Conservation (phyloP, 164 flowering plant species). For the grape (Vitis vinifera) region DNA sequence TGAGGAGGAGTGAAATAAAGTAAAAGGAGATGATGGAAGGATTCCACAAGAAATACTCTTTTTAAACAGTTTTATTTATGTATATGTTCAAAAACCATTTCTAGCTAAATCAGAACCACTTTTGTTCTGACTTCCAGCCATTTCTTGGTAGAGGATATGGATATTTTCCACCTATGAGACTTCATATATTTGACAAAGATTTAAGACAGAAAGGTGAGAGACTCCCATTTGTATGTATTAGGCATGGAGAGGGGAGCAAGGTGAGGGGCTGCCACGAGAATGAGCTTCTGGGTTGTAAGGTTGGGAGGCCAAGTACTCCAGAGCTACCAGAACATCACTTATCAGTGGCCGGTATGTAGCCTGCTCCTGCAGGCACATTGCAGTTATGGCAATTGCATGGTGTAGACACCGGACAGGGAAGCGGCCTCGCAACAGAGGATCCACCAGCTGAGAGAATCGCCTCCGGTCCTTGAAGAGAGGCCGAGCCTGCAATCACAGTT, state of each 20-base stretch:
- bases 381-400: constrained; percentile 65
- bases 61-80: too few relatives aligned
- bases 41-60: too few relatives aligned
- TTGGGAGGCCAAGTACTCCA: constrained; percentile 67
- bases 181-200: too few relatives aligned
- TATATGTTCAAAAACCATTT: too few relatives aligned
- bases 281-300: constrained; percentile 26
- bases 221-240: too few relatives aligned
- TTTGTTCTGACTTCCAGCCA: too few relatives aligned
- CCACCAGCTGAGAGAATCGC: constrained; percentile 53
- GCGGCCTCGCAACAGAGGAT: constrained; percentile 57
- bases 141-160: too few relatives aligned
- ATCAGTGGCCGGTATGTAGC: constrained; percentile 69
- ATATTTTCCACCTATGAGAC: too few relatives aligned
- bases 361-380: constrained; percentile 84
- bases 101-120: too few relatives aligned
- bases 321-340: constrained; percentile 68
- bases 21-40: too few relatives aligned
- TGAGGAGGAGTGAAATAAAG: too few relatives aligned
- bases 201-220: too few relatives aligned
- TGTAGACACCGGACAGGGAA: constrained; percentile 57
- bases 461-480: constrained; percentile 62
- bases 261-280: constrained; percentile 8
- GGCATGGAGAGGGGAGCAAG: constrained; percentile 21
- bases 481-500: constrained; percentile 47